Base-by-base conservation (phyloP, 805 yeast genomes). In the Grigorovia transvaalensis region DNA sequence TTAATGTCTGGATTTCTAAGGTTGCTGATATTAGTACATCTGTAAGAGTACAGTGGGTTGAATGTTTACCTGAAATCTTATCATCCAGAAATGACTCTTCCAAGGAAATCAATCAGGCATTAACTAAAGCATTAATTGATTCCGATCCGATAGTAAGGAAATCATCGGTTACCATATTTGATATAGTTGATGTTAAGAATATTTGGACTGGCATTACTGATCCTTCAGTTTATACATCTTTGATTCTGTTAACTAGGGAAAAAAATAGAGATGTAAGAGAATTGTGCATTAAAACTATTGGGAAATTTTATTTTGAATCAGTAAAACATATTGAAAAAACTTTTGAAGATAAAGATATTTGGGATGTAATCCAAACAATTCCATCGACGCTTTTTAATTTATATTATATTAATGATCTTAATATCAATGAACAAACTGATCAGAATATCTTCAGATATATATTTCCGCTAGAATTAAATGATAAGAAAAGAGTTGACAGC, bases 31-130 rank as follows among this genome's bases (percentile, higher is more conserved):
- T 79, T 8, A 79, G 84, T 2, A 72, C 85, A 0, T 62, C 61
- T 1, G 90, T 88, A 1, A 72, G 96, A 50, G 66, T 74, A 4
- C 74, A 76, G 51, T 89, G 96, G 96, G 80, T 79, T 0, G 79
- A 79, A 48, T 76, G 80, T 40, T 66, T 81, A 0, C 74, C 82
- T 0, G 64, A 60, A 0, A 74, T 84, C 8, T 54, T 88, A 1
- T 59, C 63, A 5, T 54, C 64, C 4, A 72, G 81, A 54, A 62
- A 66, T 18, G 82, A 79, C 52, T 64, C 77, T 1, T 69, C 76
- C 1, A 59, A 67, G 0, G 89, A 84, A 47, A 68, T 82, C 2
- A 67, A 74, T 5, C 74, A 72, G 52, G 86, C 90, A 1, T 58
- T 87, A 11, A 70, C 79, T 17, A 84, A 84, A 58, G 81, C 90